These are phyloP conservation scores for Metschnikowia rubicola DNA, from an alignment of 805 yeast genomes.

Conservation along the genomic window DNA sequence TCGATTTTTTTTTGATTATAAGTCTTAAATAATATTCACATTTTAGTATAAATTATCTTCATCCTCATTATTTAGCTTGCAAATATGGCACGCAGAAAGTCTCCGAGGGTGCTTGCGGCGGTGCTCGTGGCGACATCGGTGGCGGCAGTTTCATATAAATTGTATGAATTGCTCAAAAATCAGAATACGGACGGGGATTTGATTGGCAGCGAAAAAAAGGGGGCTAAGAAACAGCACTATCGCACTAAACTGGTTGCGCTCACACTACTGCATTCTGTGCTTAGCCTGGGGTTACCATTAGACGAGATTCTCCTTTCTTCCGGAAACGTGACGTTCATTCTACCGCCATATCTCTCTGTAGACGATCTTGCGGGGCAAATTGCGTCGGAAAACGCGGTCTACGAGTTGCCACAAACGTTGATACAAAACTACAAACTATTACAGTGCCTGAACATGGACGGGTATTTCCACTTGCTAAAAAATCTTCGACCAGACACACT, in stretches of 20 bases:
- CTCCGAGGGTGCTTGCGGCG: conserved; percentile 29
- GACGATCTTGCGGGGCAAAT: conserved; percentile 34
- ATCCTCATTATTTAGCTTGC: neutral
- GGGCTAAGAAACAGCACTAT: conserved; percentile 12
- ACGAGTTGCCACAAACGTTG: conserved; percentile 23
- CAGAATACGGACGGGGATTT: neutral
- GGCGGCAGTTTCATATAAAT: conserved; percentile 31
- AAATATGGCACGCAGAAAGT: conserved; percentile 19
- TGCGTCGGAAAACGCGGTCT: conserved; percentile 2
- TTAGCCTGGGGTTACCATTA: conserved; percentile 35
- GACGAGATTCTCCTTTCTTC: conserved; percentile 35
- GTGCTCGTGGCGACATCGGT: conserved; percentile 37
- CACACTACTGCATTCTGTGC: conserved; percentile 41
- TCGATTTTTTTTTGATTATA: too few species aligned
- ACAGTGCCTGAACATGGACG: conserved; percentile 37
- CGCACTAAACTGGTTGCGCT: conserved; percentile 36
- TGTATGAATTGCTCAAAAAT: conserved; percentile 22
- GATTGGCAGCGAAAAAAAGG: neutral
- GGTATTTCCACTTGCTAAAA: conserved; percentile 37
- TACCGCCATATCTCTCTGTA: conserved; percentile 40
- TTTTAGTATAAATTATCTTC: too few species aligned
- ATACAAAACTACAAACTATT: conserved; percentile 37
- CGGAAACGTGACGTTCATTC: conserved; percentile 41
- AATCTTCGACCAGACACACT: conserved; percentile 41
- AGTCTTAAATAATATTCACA: too few species aligned